Conservation (phyloP, 192 early-diverging fungal species). For the Phycomyces nitens region DNA sequence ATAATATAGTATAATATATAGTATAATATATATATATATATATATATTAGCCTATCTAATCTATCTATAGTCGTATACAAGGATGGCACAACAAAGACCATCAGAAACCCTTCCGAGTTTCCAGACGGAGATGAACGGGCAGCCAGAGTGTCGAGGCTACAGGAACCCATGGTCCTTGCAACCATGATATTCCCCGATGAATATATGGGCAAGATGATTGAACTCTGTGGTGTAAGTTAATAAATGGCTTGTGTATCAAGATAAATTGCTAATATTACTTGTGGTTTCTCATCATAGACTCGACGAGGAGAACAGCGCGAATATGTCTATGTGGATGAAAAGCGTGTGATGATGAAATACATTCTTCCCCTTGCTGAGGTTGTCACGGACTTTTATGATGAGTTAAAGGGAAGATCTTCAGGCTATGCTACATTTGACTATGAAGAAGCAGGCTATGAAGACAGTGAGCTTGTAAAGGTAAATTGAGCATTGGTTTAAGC, state of each 20-base stretch:
- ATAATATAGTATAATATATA: background rate
- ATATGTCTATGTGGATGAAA: constrained; percentile 84
- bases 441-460: constrained; percentile 86
- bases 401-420: constrained; percentile 84
- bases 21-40: constrained; percentile 4
- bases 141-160: constrained; percentile 59
- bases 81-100: constrained; percentile 43
- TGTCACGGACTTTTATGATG: constrained; percentile 93
- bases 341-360: constrained; percentile 83
- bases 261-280: constrained; percentile 3
- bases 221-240: constrained; percentile 63
- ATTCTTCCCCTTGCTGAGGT: constrained; percentile 88
- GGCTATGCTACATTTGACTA: constrained; percentile 96
- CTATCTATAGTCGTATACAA: constrained; percentile 44
- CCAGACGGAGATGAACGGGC: constrained; percentile 70
- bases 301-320: constrained; percentile 84
- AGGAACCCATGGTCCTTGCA: constrained; percentile 91
- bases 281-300: constrained; percentile 33
- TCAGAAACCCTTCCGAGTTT: constrained; percentile 89
- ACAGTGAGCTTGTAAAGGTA: constrained; percentile 84
- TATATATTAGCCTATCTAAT: background rate
- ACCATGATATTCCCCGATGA: constrained; percentile 87
- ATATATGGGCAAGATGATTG: constrained; percentile 72
- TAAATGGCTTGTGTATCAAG: background rate
- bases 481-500: background rate